Percentiles rank a stretch among this genome's conserved stretches.
These are phyloP conservation scores for Cucumis melo DNA, from an alignment of 306 rosid species.

Conservation along the genomic window DNA sequence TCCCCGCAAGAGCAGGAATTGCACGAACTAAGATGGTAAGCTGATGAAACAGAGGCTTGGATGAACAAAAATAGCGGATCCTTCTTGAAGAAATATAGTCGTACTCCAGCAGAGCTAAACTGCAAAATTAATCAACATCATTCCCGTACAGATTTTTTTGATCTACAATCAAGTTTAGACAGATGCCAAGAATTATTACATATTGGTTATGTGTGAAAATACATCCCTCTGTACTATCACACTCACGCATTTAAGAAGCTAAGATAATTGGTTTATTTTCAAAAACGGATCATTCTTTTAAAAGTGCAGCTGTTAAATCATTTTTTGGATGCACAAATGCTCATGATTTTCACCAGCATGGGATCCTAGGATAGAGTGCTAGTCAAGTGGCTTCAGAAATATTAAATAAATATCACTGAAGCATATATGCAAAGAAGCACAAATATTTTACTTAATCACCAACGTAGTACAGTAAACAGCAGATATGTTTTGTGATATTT, in stretches of 20 bases:
- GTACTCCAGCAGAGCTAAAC: constrained; percentile 58
- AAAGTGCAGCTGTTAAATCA: neutral
- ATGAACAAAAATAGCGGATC: constrained; percentile 57
- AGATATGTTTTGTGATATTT: constrained; percentile 20
- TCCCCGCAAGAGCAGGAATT: constrained; percentile 39
- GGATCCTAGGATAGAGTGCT: neutral
- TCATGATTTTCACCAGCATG: neutral
- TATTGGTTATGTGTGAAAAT: neutral
- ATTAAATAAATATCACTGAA: neutral
- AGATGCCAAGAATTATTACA: neutral
- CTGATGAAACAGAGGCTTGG: constrained; percentile 82
- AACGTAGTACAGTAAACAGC: constrained; percentile 65
- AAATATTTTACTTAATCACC: constrained; percentile 13
- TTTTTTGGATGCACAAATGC: neutral
- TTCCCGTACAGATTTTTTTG: neutral
- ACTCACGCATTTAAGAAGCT: neutral
- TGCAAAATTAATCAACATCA: constrained; percentile 5
- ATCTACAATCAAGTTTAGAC: neutral
- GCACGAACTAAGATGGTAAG: constrained; percentile 71
- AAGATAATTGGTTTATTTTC: neutral
- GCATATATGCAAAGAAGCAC: neutral
- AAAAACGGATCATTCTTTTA: neutral
- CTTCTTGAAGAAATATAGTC: constrained; percentile 55
- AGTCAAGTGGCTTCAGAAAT: neutral
- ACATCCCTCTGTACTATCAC: neutral